Evolutionary conservation across 2,329 filamentous ascomycete genomes (phyloP), one percentile per base, ranked within the genome.

Genomic region (Fusarium anthophilum): DNA sequence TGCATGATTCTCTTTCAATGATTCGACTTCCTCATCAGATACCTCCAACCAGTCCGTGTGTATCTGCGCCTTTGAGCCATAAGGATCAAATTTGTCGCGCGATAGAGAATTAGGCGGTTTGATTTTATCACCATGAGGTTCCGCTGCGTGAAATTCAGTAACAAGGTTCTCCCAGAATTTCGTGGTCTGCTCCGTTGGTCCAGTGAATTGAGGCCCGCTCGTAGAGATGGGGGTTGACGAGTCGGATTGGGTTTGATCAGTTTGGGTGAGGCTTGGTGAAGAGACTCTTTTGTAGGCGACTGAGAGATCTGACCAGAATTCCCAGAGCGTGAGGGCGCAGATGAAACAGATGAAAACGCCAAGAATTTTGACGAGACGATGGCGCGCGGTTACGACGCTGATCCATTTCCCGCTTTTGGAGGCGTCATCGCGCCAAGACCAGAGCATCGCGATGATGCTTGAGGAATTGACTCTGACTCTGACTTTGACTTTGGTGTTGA

Each of bases 71-170:
- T 47, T 44, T 2, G 37, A 24, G 8, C 67, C 64, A 30, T 69
- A 30, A 1, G 76, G 76, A 17, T 73, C 76, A 17, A 77, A 77
- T 2, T 76, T 59, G 3, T 76, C 70, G 4, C 66, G 68, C 8
- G 50, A 28, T 5, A 77, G 68, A 20, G 72, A 37, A 2, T 41
- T 38, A 0, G 74, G 69, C 4, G 76, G 58, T 8, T 38, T 35
- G 3, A 77, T 75, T 24, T 70, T 44, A 5, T 47, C 39, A 6
- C 63, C 76, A 3, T 72, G 50, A 12, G 76, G 76, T 20, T 78
- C 43, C 9, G 76, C 66, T 2, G 62, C 39, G 11, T 74, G 70
- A 0, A 77, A 56, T 6, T 63, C 57, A 1, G 51, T 30, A 8
- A 73, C 39, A 14, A 77, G 44, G 5, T 39, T 32, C 8, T 53